A percentile compares a stretch with the other conserved stretches of the same genome.
phyloP scores from a whole-genome alignment of 169 alveolate genomes.

The Pseudocohnilembus persalinus region DNA sequence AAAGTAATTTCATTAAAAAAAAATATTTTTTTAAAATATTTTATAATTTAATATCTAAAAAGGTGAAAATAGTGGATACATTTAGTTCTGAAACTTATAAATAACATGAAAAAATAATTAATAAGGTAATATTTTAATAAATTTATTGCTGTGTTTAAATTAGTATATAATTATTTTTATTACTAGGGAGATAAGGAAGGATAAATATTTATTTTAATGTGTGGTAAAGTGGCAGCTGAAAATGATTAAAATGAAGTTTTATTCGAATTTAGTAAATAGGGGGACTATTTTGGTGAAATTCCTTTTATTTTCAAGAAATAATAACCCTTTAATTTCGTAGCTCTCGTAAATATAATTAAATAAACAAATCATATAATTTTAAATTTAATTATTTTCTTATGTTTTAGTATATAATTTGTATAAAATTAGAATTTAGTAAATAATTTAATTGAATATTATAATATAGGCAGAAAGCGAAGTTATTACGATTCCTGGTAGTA shows the following conservation, averaged over 20 bases:
- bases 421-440: background rate
- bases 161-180: background rate
- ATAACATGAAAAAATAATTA: background rate
- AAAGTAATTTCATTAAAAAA: constrained; percentile 53
- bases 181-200: background rate
- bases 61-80: background rate
- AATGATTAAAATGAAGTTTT: background rate
- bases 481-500: background rate
- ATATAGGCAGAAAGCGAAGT: background rate
- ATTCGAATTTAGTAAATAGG: constrained; percentile 1
- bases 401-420: background rate
- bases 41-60: constrained; percentile 4
- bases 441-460: too few relatives aligned
- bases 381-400: too few relatives aligned
- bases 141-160: background rate
- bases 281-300: constrained; percentile 26
- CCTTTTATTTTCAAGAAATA: background rate
- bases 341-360: background rate
- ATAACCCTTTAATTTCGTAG: background rate
- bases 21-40: constrained; percentile 3
- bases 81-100: background rate
- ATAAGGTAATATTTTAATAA: background rate
- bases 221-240: constrained; percentile 7
- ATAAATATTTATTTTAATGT: background rate
- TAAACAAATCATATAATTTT: too few relatives aligned